A percentile compares a stretch with the other conserved stretches of the same genome.
Evolutionary conservation across 768 basidiomycete genomes (phyloP).

Genomic region (Leucocoprinus birnbaumii): DNA sequence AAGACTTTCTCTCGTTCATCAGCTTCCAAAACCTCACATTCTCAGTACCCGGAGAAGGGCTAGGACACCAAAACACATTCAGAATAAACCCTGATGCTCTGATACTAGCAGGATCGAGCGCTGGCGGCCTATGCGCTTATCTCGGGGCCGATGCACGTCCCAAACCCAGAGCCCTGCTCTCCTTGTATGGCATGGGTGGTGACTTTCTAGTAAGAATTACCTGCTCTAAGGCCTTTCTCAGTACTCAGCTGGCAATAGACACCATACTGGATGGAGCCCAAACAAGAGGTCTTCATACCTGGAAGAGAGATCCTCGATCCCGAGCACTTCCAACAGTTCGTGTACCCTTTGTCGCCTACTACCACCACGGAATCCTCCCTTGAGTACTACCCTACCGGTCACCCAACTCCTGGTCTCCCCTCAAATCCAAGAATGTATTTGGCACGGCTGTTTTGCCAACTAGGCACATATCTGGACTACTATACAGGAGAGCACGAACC

Average conservation of each 20-base stretch:
- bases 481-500: slow-evolving; percentile 45
- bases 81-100: slow-evolving; percentile 41
- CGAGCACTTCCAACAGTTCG: slow-evolving; percentile 38
- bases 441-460: slow-evolving; percentile 54
- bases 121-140: slow-evolving; percentile 64
- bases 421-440: slow-evolving; percentile 63
- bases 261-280: slow-evolving; percentile 46
- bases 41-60: not conserved
- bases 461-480: slow-evolving; percentile 57
- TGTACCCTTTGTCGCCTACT: slow-evolving; percentile 36
- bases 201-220: slow-evolving; percentile 41
- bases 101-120: slow-evolving; percentile 54
- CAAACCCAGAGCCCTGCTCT: slow-evolving; percentile 51
- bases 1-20: slow-evolving; percentile 52
- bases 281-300: slow-evolving; percentile 48
- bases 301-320: slow-evolving; percentile 56
- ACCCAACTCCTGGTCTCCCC: slow-evolving; percentile 54
- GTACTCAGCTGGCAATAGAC: slow-evolving; percentile 24
- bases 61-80: slow-evolving; percentile 16
- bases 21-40: slow-evolving; percentile 13
- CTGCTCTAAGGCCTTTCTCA: not conserved
- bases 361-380: slow-evolving; percentile 40
- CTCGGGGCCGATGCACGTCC: slow-evolving; percentile 51
- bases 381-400: slow-evolving; percentile 40
- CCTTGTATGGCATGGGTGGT: slow-evolving; percentile 65